Evolutionary conservation across 106 monocot species (phyloP).

Genomic region (Triglochin maritima): DNA sequence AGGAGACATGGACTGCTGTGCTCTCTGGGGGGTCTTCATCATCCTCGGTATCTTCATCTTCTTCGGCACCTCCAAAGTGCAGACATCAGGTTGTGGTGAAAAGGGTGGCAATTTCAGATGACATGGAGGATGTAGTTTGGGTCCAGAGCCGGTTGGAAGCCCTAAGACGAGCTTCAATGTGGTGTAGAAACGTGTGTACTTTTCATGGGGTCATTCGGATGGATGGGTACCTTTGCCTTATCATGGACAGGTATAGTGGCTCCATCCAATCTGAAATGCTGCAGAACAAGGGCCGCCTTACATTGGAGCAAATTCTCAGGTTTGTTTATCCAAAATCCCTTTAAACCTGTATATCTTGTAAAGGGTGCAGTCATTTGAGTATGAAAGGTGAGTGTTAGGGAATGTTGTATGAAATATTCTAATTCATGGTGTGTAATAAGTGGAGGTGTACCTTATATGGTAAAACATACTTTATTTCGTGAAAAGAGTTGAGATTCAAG

Average conservation of each 20-base stretch:
- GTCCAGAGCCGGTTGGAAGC: conserved; percentile 60
- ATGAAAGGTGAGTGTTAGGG: no score
- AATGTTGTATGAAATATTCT: no score
- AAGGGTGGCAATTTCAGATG: conserved; percentile 49
- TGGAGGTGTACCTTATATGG: no score
- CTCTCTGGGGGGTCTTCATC: conserved; percentile 39
- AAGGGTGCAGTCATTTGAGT: no score
- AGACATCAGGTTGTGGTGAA: conserved; percentile 79
- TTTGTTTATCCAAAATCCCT: conserved; percentile 11
- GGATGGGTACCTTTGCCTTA: conserved; percentile 66
- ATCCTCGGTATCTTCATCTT: conserved; percentile 17
- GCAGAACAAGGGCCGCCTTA: conserved; percentile 90
- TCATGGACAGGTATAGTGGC: conserved; percentile 74
- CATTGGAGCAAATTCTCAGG: conserved; percentile 97
- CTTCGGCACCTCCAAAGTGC: conserved; percentile 31
- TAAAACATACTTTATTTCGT: no score
- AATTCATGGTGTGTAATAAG: no score
- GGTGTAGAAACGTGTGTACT: conserved; percentile 91
- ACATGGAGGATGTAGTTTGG: conserved; percentile 57
- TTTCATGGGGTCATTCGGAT: conserved; percentile 71
- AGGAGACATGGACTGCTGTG: conserved; percentile 82
- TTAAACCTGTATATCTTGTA: neutral
- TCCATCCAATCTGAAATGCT: conserved; percentile 88
- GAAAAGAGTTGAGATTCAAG: no score
- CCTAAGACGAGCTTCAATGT: conserved; percentile 57